Conservation (phyloP, 1,139 yeast species). For the Suhomyces ambrosiae region DNA sequence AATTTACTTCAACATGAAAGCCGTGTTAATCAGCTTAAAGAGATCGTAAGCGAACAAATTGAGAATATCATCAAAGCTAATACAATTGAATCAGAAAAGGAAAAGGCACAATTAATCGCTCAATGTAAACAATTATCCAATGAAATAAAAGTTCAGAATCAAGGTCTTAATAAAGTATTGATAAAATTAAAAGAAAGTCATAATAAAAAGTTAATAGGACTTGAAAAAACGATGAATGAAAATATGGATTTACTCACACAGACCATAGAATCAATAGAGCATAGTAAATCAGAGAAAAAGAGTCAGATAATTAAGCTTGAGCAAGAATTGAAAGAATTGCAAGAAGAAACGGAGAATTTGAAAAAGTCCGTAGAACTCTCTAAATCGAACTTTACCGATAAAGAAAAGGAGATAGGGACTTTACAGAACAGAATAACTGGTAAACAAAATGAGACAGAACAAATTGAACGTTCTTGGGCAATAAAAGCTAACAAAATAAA, state of each 20-base stretch:
- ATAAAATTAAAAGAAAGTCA: slow-evolving; percentile 33
- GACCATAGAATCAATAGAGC: slow-evolving; percentile 18
- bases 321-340: slow-evolving; percentile 7
- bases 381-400: slow-evolving; percentile 18
- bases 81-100: slow-evolving; percentile 27
- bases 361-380: slow-evolving; percentile 12
- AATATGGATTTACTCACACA: slow-evolving; percentile 19
- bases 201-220: slow-evolving; percentile 21
- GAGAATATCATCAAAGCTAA: slow-evolving; percentile 37
- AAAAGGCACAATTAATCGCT: slow-evolving; percentile 21
- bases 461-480: slow-evolving; percentile 6
- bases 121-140: slow-evolving; percentile 19
- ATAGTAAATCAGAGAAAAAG: slow-evolving; percentile 10
- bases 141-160: slow-evolving; percentile 18
- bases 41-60: slow-evolving; percentile 34
- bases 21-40: slow-evolving; percentile 37
- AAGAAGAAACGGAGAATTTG: slow-evolving; percentile 9
- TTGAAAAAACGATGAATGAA: slow-evolving; percentile 26
- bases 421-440: slow-evolving; percentile 17
- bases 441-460: slow-evolving; percentile 15
- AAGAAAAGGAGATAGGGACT: slow-evolving; percentile 25
- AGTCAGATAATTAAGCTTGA: slow-evolving; percentile 7
- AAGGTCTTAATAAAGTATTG: slow-evolving; percentile 26
- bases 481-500: slow-evolving; percentile 10
- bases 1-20: slow-evolving; percentile 16